Percentiles rank a stretch among this genome's conserved stretches.
Conservation (phyloP, 192 early-diverging fungal species). For the Backusella luteola region DNA sequence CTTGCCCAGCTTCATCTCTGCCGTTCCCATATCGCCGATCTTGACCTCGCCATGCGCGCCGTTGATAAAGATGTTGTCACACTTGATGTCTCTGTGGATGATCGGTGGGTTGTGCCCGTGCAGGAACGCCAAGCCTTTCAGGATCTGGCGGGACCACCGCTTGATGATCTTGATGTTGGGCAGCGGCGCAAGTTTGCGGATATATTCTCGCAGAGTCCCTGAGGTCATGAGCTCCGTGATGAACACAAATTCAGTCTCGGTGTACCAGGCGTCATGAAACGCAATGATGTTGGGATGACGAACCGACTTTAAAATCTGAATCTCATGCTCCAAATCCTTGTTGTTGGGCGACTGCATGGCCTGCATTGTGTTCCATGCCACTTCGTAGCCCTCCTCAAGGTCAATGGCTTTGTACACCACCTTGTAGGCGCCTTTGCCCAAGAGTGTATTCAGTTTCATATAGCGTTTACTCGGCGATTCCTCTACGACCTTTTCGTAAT, state of each 20-base stretch:
- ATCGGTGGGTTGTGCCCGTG: conserved; percentile 61
- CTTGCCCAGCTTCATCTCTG: conserved; percentile 74
- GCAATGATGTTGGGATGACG: conserved; percentile 83
- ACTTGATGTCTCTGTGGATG: too few relatives aligned
- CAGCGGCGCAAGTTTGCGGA: conserved; percentile 61
- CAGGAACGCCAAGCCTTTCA: conserved; percentile 76
- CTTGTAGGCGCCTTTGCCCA: conserved; percentile 72
- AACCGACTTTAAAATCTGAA: conserved; percentile 74
- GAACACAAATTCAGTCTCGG: conserved; percentile 65
- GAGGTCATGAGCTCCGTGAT: conserved; percentile 89
- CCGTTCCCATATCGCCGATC: too few relatives aligned
- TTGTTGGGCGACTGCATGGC: conserved; percentile 20
- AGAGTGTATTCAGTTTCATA: conserved; percentile 51
- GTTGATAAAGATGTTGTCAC: too few relatives aligned
- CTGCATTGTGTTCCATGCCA: conserved; percentile 76
- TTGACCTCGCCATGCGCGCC: too few relatives aligned
- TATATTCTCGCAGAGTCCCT: conserved; percentile 77
- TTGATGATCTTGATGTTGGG: conserved; percentile 74
- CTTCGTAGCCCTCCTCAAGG: conserved; percentile 84
- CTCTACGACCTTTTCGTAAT: conserved; percentile 54
- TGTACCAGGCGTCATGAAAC: conserved; percentile 67
- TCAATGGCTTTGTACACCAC: conserved; percentile 61
- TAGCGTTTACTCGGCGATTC: conserved; percentile 55
- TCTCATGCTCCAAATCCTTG: conserved; percentile 44
- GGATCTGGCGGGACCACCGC: conserved; percentile 79